Conservation (phyloP, 306 rosid genomes). For the Cucumis hystrix region DNA sequence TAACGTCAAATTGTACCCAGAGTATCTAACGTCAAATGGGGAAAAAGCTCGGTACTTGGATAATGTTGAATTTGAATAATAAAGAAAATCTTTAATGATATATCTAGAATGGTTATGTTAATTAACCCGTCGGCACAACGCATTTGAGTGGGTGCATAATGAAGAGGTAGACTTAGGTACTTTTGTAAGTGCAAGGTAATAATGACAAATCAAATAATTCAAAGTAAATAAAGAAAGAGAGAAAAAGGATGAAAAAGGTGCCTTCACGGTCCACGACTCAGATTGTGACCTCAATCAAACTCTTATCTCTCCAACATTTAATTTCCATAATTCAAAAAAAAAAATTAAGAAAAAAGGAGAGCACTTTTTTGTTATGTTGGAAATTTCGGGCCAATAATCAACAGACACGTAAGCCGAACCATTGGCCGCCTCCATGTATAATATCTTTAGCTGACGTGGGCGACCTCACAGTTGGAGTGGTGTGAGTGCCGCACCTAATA, state of each 20-base stretch:
- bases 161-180: background rate
- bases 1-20: too few species aligned
- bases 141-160: background rate
- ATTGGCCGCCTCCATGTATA: background rate
- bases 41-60: background rate
- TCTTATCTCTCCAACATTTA: background rate
- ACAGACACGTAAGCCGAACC: background rate
- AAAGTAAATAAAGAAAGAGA: background rate
- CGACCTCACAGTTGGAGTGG: background rate
- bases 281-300: background rate
- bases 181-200: background rate
- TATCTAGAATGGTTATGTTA: background rate
- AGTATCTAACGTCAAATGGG: background rate
- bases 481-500: background rate
- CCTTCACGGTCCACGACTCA: background rate
- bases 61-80: background rate
- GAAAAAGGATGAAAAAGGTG: background rate
- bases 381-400: background rate
- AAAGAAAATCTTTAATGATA: background rate
- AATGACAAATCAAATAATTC: slow-evolving; percentile 1
- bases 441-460: background rate
- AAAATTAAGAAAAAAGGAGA: too few species aligned
- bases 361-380: background rate
- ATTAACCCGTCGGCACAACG: background rate
- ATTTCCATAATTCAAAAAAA: background rate